These are phyloP conservation scores for Colletotrichum melonis DNA, from an alignment of 2,329 filamentous ascomycete genomes.

Conservation along the genomic window DNA sequence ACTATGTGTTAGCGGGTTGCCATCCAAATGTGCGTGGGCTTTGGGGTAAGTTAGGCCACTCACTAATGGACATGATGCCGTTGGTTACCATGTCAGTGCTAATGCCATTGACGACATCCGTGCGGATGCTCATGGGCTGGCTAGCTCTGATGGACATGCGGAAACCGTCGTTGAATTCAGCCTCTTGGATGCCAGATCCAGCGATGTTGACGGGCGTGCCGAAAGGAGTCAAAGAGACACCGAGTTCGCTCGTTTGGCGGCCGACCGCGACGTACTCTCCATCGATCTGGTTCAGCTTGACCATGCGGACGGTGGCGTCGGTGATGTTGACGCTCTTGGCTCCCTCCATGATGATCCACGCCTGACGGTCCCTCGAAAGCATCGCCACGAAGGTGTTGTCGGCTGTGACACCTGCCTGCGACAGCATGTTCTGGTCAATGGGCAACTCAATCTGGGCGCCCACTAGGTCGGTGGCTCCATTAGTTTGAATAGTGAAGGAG, in stretches of 20 bases:
- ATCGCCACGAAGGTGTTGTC: slow-evolving; percentile 39
- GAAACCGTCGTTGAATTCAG: slow-evolving; percentile 39
- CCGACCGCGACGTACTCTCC: slow-evolving; percentile 39
- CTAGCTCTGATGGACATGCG: slow-evolving; percentile 39
- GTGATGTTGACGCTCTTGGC: slow-evolving; percentile 39
- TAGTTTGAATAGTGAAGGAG: slow-evolving; percentile 38
- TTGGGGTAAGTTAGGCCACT: not conserved
- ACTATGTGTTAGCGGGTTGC: not conserved
- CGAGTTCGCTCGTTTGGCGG: slow-evolving; percentile 37
- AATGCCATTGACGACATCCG: slow-evolving; percentile 39
- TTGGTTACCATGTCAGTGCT: slow-evolving; percentile 38
- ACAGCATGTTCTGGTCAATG: slow-evolving; percentile 36
- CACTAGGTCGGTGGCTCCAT: slow-evolving; percentile 38
- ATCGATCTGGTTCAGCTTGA: slow-evolving; percentile 38
- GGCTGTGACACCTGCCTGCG: slow-evolving; percentile 36
- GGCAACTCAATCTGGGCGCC: slow-evolving; percentile 39
- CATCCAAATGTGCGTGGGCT: too few relatives aligned
- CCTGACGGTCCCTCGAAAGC: slow-evolving; percentile 38
- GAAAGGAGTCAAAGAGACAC: slow-evolving; percentile 37
- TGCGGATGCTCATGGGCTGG: slow-evolving; percentile 38
- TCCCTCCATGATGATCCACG: slow-evolving; percentile 38
- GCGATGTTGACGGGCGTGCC: slow-evolving; percentile 36
- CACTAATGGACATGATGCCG: slow-evolving; percentile 37
- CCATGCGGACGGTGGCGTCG: slow-evolving; percentile 39
- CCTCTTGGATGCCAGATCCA: slow-evolving; percentile 39